These are phyloP conservation scores for Geosmithia flava DNA, from an alignment of 2,329 filamentous ascomycete genomes.

Conservation along the genomic window DNA sequence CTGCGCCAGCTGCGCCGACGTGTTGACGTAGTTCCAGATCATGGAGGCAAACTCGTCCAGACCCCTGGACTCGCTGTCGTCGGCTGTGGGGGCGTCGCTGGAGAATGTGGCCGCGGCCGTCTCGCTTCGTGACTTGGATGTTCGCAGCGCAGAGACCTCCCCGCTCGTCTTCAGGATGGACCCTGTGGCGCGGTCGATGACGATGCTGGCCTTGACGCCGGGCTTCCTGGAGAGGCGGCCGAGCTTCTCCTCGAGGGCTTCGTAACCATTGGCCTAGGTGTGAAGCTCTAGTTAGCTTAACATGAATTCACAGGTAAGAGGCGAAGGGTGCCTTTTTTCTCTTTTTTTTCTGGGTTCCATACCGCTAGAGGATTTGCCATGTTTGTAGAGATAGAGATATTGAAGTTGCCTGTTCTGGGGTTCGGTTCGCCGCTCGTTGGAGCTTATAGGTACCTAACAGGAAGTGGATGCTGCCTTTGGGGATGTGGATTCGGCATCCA, in stretches of 20 bases:
- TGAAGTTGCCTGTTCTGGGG: too few relatives aligned
- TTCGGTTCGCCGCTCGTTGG: too few relatives aligned
- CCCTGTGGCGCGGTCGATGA: constrained; percentile 59
- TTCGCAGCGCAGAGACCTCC: constrained; percentile 44
- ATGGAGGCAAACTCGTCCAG: constrained; percentile 63
- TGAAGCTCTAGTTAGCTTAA: not conserved
- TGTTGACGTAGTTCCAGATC: constrained; percentile 65
- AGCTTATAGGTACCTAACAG: too few relatives aligned
- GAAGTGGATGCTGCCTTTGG: too few relatives aligned
- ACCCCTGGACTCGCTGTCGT: constrained; percentile 39
- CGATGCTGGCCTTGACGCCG: constrained; percentile 66
- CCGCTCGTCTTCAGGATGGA: constrained; percentile 67
- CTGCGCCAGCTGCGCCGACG: constrained; percentile 56
- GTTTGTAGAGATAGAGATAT: too few relatives aligned
- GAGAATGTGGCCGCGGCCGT: constrained; percentile 30
- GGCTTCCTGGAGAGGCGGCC: constrained; percentile 64
- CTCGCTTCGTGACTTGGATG: constrained; percentile 20
- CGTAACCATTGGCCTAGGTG: constrained; percentile 32
- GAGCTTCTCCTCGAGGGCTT: constrained; percentile 53
- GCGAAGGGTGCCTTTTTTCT: too few relatives aligned
- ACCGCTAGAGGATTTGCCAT: too few relatives aligned
- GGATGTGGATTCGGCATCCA: too few relatives aligned
- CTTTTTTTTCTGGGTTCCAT: too few relatives aligned
- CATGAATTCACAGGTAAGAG: not conserved
- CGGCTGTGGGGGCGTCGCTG: constrained; percentile 26